phyloP scores from a whole-genome alignment of 331 rosid species.

The Acacia concinna region DNA sequence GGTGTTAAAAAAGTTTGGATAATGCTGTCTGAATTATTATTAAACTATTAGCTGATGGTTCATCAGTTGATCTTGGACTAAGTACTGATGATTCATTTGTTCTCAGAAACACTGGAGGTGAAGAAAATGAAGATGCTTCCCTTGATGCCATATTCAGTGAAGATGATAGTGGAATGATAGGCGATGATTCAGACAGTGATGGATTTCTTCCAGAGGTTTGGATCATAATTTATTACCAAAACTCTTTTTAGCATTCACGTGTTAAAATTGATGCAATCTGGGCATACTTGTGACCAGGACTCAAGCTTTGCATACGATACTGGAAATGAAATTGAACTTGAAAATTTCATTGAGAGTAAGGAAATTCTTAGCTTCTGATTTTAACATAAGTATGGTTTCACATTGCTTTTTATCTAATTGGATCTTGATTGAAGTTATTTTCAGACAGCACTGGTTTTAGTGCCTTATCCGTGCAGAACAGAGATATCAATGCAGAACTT shows the following conservation, averaged over 20 bases:
- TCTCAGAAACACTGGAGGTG: slow-evolving; percentile 44
- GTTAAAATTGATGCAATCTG: slow-evolving; percentile 23
- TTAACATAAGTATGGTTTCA: background rate
- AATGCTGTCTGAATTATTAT: slow-evolving; percentile 21
- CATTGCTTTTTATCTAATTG: background rate
- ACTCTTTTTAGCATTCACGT: slow-evolving; percentile 6
- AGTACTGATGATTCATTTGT: slow-evolving; percentile 2
- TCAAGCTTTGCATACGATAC: slow-evolving; percentile 30
- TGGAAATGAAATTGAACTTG: slow-evolving; percentile 46
- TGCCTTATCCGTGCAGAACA: slow-evolving; percentile 56
- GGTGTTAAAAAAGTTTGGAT: background rate
- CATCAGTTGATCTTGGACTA: background rate
- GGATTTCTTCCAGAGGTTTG: slow-evolving; percentile 89
- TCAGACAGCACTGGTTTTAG: slow-evolving; percentile 49
- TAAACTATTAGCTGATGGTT: slow-evolving; percentile 15
- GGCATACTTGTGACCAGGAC: slow-evolving; percentile 48
- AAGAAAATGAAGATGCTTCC: slow-evolving; percentile 42
- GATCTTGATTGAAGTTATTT: slow-evolving; percentile 27
- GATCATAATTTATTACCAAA: slow-evolving; percentile 17
- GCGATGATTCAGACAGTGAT: slow-evolving; percentile 78
- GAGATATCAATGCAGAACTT: slow-evolving; percentile 55
- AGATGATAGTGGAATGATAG: slow-evolving; percentile 53
- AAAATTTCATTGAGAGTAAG: slow-evolving; percentile 51
- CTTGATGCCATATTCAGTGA: slow-evolving; percentile 65
- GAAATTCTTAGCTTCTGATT: slow-evolving; percentile 27